These are phyloP conservation scores for Persicaria maculosa DNA, from an alignment of 148 eudicot species.

Conservation along the genomic window DNA sequence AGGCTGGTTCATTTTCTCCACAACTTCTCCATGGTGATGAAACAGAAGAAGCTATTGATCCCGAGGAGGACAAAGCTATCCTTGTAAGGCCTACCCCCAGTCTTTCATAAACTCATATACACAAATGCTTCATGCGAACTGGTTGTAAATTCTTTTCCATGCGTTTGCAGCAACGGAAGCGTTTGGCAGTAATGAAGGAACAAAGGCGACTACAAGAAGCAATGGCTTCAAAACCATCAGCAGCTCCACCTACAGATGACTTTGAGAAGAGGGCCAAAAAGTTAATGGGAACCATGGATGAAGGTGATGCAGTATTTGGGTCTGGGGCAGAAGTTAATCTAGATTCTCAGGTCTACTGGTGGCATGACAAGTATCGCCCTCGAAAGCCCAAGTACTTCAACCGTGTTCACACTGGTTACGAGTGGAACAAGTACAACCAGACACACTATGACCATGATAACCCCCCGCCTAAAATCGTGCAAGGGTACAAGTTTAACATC, in stretches of 20 bases:
- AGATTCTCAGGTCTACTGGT: slow-evolving; percentile 97
- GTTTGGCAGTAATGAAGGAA: slow-evolving; percentile 64
- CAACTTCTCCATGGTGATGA: slow-evolving; percentile 74
- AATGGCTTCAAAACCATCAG: slow-evolving; percentile 43
- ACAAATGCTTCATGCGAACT: neutral
- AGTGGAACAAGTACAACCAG: slow-evolving; percentile 99
- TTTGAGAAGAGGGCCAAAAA: slow-evolving; percentile 77
- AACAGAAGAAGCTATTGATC: slow-evolving; percentile 92
- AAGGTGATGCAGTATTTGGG: slow-evolving; percentile 91
- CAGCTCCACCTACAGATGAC: slow-evolving; percentile 55
- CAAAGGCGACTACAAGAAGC: slow-evolving; percentile 71
- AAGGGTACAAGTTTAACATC: slow-evolving; percentile 96
- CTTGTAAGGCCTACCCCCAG: slow-evolving; percentile 32
- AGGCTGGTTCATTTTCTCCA: slow-evolving; percentile 87
- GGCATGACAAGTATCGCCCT: slow-evolving; percentile 98
- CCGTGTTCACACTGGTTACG: slow-evolving; percentile 99
- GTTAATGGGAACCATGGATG: slow-evolving; percentile 88
- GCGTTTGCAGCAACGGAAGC: slow-evolving; percentile 55
- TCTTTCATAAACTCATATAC: neutral
- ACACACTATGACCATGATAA: slow-evolving; percentile 97
- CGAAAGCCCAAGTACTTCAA: slow-evolving; percentile 97
- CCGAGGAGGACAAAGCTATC: slow-evolving; percentile 76
- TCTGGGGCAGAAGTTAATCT: slow-evolving; percentile 70
- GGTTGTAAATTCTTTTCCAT: neutral
- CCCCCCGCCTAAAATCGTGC: slow-evolving; percentile 93